Base-by-base conservation (phyloP, 1,284 basidiomycete species). In the Phellopilus nigrolimitatus region DNA sequence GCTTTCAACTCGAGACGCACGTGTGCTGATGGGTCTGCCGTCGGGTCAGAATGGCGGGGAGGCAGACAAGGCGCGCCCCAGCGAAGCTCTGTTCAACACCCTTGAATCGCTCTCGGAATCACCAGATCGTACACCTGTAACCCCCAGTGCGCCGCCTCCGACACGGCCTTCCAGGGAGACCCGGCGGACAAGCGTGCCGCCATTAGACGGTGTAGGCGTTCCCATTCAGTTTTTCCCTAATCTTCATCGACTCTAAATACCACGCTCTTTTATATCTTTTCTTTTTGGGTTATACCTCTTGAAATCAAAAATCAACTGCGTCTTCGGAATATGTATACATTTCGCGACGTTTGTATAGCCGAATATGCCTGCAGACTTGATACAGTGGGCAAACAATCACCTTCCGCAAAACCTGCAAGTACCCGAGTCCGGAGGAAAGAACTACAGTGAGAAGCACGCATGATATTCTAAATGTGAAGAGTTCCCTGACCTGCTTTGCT, bases 371-470 rank as follows among this genome's bases (percentile, higher is more conserved):
- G 67, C 69, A 15, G 70, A 68, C 13, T 72, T 95, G 25, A 73
- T 97, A 28, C 78, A 84, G 34, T 97, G 93, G 93, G 87, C 91
- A 34, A 97, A 97, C 68, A 70, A 74, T 2, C 81, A 86, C 59
- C 73, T 97, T 1, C 89, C 92, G 0, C 61, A 71, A n/a, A 68
- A 73, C 2, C 75, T 88, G 7, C 80, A 80, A 58, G 84, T 92
- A 37, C 72, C 66, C 8, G 77, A 84, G 56, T 63, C 72, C 0
- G 50, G 66, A 2, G 75, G 73, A 0, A 64, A 78, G 2, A 60
- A 84, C 3, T 84, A 75, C 59, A 71, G 77, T 10, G 90, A 89
- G 1, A 37, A 37, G 43, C 24, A 34, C 9, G 27, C 17, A 13
- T 33, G 38, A 19, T 19, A 30, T 13, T 21, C 21, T 15, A 12